Base-by-base conservation (phyloP, 179 eudicot species). In the Spinacia oleracea region DNA sequence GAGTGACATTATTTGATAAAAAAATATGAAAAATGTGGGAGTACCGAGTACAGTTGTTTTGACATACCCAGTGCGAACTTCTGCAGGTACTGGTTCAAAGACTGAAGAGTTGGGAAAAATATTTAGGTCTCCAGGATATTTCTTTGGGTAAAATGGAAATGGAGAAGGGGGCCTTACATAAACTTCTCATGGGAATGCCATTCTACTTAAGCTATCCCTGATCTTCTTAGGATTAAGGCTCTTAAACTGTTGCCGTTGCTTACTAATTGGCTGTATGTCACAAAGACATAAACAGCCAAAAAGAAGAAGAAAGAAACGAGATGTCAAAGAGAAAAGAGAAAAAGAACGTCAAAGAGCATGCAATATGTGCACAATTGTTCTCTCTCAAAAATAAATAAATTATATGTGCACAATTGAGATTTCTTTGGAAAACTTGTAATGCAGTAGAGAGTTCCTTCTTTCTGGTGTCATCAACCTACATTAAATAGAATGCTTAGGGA, bases 291-390 rank as follows among this genome's bases (percentile, higher is more conserved):
- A 6, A 12, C 20, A 42, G 46, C 21, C 0, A 23, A 42, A 68
- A 9, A 1, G 6, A 40, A 42, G 31, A 67, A 0, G 12, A n/a
- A 42, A 38, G 8, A n/a, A 68, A 42, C 12, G n/a, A 42, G 18
- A 3, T 38, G 40, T 38, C 40, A 21, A 11, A 40, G 9, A 35
- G 15, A 42, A 42, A 38, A 6, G 20, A 2, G 32, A 64, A 18
- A 4, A 9, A 35, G 27, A 16, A 4, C n/a, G 31, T 63, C 1
- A 9, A 15, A 34, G 14, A 29, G 62, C 2, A n/a, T 59, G 68
- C 56, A 12, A 21, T 59, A 62, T 58, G 21, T 70, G 70, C 31
- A 46, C 59, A 53, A 42, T 59, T 78, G 59, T n/a, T n/a, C n/a
- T n/a, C n/a, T n/a, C n/a, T n/a, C n/a, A n/a, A n/a, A n/a, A n/a